A percentile compares a stretch with the other conserved stretches of the same genome.
Conservation (phyloP, 129 eudicot species). For the Chrysanthemum lavandulifolium region DNA sequence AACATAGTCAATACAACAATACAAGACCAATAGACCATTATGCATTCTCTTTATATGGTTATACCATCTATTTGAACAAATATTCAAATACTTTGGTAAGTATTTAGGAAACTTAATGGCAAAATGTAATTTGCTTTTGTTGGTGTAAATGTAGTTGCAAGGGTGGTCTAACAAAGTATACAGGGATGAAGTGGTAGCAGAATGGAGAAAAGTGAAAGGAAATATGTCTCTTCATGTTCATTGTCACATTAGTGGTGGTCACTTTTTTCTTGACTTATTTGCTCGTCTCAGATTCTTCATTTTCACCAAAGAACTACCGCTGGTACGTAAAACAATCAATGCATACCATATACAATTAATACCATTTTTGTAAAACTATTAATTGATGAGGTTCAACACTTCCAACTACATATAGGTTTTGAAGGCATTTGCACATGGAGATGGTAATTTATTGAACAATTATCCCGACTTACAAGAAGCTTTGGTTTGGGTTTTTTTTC, state of each 20-base stretch:
- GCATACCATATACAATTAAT: background rate
- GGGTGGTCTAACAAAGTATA: constrained; percentile 85
- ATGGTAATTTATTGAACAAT: constrained; percentile 62
- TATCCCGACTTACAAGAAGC: constrained; percentile 74
- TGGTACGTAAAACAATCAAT: constrained; percentile 47
- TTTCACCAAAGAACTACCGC: constrained; percentile 88
- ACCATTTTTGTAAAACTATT: background rate
- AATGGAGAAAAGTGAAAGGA: constrained; percentile 86
- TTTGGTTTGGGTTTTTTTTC: constrained; percentile 84
- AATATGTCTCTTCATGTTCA: constrained; percentile 94
- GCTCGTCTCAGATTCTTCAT: constrained; percentile 80
- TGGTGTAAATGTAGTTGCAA: constrained; percentile 46
- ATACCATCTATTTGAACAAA: background rate
- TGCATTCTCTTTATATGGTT: background rate
- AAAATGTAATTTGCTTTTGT: background rate
- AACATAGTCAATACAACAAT: too few relatives aligned
- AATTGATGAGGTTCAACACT: constrained; percentile 1
- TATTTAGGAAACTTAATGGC: background rate
- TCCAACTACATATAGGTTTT: constrained; percentile 50
- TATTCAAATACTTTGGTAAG: background rate
- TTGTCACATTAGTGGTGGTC: constrained; percentile 96
- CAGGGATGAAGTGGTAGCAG: constrained; percentile 96
- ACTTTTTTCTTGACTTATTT: constrained; percentile 60
- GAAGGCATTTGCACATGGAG: constrained; percentile 90
- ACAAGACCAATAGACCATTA: background rate